phyloP scores from a whole-genome alignment of 805 yeast genomes.

The Peterozyma xylosa region DNA sequence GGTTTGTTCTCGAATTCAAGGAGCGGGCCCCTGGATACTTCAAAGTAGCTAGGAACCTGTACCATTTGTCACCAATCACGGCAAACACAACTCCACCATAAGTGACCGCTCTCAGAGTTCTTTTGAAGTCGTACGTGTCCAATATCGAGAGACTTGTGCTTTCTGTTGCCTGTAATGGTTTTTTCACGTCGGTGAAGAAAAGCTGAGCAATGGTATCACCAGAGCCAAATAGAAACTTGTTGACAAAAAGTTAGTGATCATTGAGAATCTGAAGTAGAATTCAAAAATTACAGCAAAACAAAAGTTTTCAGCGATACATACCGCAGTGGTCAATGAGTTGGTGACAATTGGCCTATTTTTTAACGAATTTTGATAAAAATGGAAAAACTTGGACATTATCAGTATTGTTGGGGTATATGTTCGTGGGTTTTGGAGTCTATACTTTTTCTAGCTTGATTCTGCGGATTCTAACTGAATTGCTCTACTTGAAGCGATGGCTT shows the following conservation, averaged over 20 bases:
- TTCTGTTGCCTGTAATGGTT: constrained; percentile 8
- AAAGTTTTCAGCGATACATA: constrained; percentile 10
- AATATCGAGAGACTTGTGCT: background rate
- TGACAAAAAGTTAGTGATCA: background rate
- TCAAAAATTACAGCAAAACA: background rate
- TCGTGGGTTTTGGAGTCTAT: too few species aligned
- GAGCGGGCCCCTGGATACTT: constrained; percentile 23
- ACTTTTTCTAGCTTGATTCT: too few species aligned
- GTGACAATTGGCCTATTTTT: constrained; percentile 31
- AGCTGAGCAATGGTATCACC: constrained; percentile 75
- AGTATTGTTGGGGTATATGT: too few species aligned
- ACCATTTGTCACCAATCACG: constrained; percentile 71
- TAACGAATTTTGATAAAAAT: constrained; percentile 6
- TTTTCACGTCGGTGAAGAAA: constrained; percentile 27
- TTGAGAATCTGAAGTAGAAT: background rate
- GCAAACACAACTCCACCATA: constrained; percentile 75
- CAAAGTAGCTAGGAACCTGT: constrained; percentile 39
- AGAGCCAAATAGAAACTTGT: constrained; percentile 46
- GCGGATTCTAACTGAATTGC: too few species aligned
- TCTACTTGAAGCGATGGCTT: too few species aligned
- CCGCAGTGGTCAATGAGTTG: constrained; percentile 42
- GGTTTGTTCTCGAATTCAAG: constrained; percentile 12
- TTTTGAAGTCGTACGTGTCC: constrained; percentile 33
- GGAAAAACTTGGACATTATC: constrained; percentile 6
- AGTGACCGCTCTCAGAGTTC: constrained; percentile 56